A percentile compares a stretch with the other conserved stretches of the same genome.
Evolutionary conservation across 768 basidiomycete species (phyloP).

Genomic region (Leccinellum rugosiceps): DNA sequence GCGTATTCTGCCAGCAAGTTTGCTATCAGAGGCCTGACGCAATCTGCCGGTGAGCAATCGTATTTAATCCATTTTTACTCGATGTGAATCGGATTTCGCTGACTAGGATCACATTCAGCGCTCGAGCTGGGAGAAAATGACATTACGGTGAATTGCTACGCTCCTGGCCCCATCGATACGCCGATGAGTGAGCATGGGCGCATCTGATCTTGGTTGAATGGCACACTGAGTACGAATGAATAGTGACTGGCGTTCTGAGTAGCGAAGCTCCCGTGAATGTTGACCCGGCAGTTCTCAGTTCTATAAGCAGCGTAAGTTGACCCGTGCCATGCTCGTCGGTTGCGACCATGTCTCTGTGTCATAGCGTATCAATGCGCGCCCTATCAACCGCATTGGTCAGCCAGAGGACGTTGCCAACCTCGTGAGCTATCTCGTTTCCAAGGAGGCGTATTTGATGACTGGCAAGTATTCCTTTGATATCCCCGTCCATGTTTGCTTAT

Average conservation of each 20-base stretch:
- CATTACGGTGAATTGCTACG: not conserved
- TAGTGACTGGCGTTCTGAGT: not conserved
- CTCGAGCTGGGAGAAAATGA: not conserved
- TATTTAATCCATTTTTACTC: not conserved
- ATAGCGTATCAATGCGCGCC: not conserved
- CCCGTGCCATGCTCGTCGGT: not conserved
- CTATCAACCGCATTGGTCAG: conserved; percentile 17
- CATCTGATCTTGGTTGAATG: not conserved
- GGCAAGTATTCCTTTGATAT: conserved; percentile 18
- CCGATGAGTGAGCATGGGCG: not conserved
- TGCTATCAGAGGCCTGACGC: not conserved
- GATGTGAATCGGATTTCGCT: not conserved
- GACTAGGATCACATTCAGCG: not conserved
- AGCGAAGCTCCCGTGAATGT: not conserved
- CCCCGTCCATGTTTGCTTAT: not conserved
- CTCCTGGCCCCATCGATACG: not conserved
- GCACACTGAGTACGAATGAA: not conserved
- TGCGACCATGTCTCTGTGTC: not conserved
- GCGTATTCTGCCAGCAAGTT: not conserved
- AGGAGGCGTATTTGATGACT: conserved; percentile 36
- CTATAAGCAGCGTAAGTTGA: not conserved
- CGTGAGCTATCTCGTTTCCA: conserved; percentile 37
- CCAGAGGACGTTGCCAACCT: conserved; percentile 35
- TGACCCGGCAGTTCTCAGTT: not conserved
- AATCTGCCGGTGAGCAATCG: not conserved